These are phyloP conservation scores for Canariomyces notabilis DNA, from an alignment of 2,329 filamentous ascomycete genomes.

Conservation along the genomic window DNA sequence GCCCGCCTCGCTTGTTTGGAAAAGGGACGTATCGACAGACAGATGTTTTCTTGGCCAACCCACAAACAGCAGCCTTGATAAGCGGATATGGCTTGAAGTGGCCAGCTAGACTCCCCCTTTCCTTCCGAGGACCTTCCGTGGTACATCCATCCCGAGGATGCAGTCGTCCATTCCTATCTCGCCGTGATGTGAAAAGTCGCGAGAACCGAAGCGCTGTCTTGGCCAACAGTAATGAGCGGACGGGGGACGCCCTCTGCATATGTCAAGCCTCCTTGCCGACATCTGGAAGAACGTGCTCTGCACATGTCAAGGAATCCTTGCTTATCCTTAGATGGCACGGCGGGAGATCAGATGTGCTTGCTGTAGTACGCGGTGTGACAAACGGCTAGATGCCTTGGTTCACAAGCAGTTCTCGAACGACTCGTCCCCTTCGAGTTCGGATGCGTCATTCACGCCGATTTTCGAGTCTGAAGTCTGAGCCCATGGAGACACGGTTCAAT, in stretches of 20 bases:
- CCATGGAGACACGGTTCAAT: neutral
- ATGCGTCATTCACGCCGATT: neutral
- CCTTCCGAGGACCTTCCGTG: neutral
- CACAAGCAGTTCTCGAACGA: neutral
- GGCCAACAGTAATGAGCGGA: neutral
- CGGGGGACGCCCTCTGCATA: neutral
- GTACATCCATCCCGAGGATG: neutral
- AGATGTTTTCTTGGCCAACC: neutral
- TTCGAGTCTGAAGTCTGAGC: neutral
- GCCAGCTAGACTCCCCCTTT: neutral
- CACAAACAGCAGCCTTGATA: neutral
- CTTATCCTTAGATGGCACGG: neutral
- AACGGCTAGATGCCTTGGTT: neutral
- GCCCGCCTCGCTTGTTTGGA: neutral
- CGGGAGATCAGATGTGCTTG: too few species aligned
- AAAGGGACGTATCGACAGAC: neutral
- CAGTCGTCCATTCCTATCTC: conserved; percentile 3
- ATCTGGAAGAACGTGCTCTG: too few species aligned
- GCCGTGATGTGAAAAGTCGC: neutral
- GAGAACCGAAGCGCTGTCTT: neutral
- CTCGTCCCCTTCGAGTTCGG: neutral
- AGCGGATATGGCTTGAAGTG: conserved; percentile 2
- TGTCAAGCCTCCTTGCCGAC: neutral
- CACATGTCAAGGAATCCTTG: neutral
- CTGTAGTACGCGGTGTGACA: neutral